Conservation (phyloP, 768 basidiomycete species). For the Cytidiella melzeri region DNA sequence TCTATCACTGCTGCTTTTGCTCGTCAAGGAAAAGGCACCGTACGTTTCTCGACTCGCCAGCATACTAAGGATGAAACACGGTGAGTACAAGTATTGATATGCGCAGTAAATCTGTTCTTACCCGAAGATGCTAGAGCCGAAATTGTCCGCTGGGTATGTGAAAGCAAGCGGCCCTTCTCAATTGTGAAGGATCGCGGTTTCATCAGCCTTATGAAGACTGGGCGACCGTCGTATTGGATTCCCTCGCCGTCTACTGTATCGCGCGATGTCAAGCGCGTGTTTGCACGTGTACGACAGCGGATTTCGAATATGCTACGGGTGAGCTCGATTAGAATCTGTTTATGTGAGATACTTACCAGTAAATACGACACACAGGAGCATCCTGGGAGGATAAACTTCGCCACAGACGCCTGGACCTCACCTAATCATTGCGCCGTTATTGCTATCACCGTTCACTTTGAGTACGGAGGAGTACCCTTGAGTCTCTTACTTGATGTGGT, state of each 20-base stretch:
- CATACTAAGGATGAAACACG: conserved; percentile 21
- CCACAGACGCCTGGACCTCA: conserved; percentile 33
- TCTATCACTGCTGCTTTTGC: conserved; percentile 25
- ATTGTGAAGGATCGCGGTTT: conserved; percentile 32
- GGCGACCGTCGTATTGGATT: conserved; percentile 29
- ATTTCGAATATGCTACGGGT: conserved; percentile 21
- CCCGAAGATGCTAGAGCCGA: conserved; percentile 18
- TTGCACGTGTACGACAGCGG: conserved; percentile 11
- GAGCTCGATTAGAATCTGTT: not conserved
- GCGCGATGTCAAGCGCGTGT: conserved; percentile 26
- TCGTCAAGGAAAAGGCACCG: conserved; percentile 23
- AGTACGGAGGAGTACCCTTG: conserved; percentile 23
- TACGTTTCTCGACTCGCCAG: conserved; percentile 26
- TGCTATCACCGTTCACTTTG: conserved; percentile 29
- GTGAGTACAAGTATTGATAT: conserved; percentile 10
- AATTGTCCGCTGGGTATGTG: conserved; percentile 31
- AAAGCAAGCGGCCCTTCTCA: conserved; percentile 27
- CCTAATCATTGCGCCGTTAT: conserved; percentile 30
- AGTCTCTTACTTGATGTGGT: conserved; percentile 31
- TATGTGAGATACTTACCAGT: not conserved
- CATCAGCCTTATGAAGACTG: conserved; percentile 27
- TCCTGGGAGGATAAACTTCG: conserved; percentile 26
- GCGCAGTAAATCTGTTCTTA: not conserved
- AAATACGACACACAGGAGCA: conserved; percentile 19
- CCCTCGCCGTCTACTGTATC: conserved; percentile 29